Percentiles rank a stretch among this genome's conserved stretches.
These are phyloP conservation scores for Heliamphora pulchella DNA, from an alignment of 179 eudicot genomes.

Conservation along the genomic window DNA sequence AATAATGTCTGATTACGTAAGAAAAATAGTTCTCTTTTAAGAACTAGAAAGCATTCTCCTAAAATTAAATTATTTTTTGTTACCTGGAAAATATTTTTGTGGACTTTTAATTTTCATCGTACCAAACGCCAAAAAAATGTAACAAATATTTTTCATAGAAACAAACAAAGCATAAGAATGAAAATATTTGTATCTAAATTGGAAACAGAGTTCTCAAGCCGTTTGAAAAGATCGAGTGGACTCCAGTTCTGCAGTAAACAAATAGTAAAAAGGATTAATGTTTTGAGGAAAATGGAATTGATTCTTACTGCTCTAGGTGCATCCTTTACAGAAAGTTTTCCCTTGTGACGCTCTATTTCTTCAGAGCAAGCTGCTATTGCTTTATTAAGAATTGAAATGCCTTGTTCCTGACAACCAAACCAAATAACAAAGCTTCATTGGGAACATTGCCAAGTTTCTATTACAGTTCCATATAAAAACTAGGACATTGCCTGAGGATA, in stretches of 20 bases:
- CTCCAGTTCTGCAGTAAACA: neutral
- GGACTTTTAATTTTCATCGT: too few species aligned
- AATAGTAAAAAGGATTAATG: neutral
- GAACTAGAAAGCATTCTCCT: too few species aligned
- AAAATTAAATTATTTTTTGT: too few species aligned
- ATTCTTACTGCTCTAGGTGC: slow-evolving; percentile 77
- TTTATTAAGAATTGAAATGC: slow-evolving; percentile 56
- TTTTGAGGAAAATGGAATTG: neutral
- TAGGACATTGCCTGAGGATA: neutral
- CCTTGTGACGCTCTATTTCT: slow-evolving; percentile 71
- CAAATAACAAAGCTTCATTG: neutral
- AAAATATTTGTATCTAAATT: neutral
- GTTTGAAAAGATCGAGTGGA: neutral
- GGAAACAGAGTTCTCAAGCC: neutral
- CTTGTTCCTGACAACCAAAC: slow-evolving; percentile 60
- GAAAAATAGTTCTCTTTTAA: too few species aligned
- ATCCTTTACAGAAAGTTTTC: slow-evolving; percentile 75
- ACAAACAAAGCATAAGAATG: too few species aligned
- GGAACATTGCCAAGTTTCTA: neutral
- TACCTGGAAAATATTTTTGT: too few species aligned
- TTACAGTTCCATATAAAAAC: neutral
- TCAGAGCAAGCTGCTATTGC: slow-evolving; percentile 73
- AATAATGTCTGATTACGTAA: too few species aligned
- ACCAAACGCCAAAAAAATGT: too few species aligned
- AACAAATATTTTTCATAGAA: too few species aligned